Conservation (phyloP, 2,329 filamentous ascomycete genomes). For the Nemania bipapillata region DNA sequence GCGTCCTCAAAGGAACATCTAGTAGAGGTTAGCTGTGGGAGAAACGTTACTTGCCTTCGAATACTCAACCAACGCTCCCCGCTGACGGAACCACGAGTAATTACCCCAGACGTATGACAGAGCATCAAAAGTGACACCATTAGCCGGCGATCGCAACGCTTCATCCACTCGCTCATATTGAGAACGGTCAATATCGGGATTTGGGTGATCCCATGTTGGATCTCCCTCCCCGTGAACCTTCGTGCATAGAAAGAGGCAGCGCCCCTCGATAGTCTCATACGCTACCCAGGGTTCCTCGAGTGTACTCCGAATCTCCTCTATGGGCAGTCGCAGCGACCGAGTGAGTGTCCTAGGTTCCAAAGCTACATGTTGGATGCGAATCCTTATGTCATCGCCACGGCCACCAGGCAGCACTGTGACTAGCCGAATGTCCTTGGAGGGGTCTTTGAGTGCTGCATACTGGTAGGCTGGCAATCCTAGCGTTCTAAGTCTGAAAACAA, state of each 20-base stretch:
- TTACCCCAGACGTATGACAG: conserved; percentile 12
- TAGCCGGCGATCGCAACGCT: background rate
- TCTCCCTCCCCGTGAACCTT: background rate
- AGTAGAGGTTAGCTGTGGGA: background rate
- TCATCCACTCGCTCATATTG: background rate
- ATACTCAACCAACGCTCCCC: background rate
- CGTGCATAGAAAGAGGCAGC: background rate
- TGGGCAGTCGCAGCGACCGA: background rate
- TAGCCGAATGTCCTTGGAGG: conserved; percentile 1
- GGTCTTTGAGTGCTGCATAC: background rate
- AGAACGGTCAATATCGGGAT: background rate
- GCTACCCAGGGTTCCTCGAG: background rate
- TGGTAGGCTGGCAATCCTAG: conserved; percentile 1
- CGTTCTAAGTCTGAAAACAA: background rate
- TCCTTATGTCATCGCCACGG: background rate
- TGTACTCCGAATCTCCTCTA: background rate
- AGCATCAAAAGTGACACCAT: background rate
- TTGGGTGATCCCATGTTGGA: conserved; percentile 7
- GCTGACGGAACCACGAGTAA: background rate
- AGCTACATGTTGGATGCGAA: conserved; percentile 2
- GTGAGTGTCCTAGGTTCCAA: background rate
- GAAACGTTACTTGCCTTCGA: background rate
- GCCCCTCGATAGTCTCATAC: background rate
- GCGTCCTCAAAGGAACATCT: background rate
- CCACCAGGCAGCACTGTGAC: conserved; percentile 2